Percentiles rank a stretch among this genome's conserved stretches.
phyloP scores from a whole-genome alignment of 768 basidiomycete genomes.

The Zangia roseola region DNA sequence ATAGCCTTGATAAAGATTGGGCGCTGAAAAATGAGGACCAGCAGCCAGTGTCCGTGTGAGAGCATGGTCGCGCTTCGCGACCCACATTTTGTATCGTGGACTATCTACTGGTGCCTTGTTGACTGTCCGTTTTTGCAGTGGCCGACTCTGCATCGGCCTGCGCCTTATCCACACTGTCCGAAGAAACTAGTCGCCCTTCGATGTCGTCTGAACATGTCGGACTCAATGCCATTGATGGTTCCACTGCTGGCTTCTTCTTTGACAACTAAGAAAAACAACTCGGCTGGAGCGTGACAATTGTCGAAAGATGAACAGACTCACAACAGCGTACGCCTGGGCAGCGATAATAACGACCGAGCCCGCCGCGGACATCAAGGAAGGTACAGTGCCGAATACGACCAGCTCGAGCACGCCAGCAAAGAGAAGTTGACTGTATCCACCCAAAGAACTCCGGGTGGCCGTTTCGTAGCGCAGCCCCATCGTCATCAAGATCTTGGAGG shows the following conservation, averaged over 20 bases:
- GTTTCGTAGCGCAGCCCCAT: conserved; percentile 65
- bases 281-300: background rate
- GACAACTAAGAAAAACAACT: background rate
- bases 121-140: background rate
- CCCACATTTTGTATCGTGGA: too few species aligned
- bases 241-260: background rate
- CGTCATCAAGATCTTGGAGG: conserved; percentile 49
- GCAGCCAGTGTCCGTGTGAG: too few species aligned
- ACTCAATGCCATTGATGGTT: background rate
- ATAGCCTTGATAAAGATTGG: conserved; percentile 11
- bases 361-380: conserved; percentile 55
- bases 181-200: background rate
- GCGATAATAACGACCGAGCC: conserved; percentile 66
- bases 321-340: conserved; percentile 5
- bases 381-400: conserved; percentile 59
- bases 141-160: background rate
- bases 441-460: conserved; percentile 61
- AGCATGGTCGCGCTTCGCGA: too few species aligned
- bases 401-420: conserved; percentile 67
- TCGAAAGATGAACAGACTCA: background rate
- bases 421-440: conserved; percentile 62
- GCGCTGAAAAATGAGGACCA: background rate
- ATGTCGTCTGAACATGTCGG: background rate
- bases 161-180: background rate
- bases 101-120: too few species aligned